Evolutionary conservation across 2,329 filamentous ascomycete species (phyloP).

Genomic region (Paraphoma chrysanthemicola): DNA sequence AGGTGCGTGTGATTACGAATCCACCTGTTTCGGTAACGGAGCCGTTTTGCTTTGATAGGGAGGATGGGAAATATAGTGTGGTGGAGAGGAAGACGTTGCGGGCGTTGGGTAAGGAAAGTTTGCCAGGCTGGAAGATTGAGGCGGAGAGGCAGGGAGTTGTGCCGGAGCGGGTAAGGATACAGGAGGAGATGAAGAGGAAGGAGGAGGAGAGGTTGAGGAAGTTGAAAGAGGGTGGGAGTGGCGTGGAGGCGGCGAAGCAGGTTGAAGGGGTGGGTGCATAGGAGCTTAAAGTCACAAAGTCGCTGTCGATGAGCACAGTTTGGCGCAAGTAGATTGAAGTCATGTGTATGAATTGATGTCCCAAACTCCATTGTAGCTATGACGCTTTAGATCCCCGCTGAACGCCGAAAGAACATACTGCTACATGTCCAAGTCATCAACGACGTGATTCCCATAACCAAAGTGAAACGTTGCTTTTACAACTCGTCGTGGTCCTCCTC

Average conservation of each 20-base stretch:
- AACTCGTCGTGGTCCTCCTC: constrained; percentile 72
- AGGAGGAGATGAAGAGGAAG: constrained; percentile 59
- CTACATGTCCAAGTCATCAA: constrained; percentile 10
- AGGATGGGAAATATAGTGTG: constrained; percentile 59
- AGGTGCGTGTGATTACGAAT: constrained; percentile 62
- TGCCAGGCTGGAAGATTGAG: constrained; percentile 62
- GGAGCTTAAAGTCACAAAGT: background rate
- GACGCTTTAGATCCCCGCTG: constrained; percentile 26
- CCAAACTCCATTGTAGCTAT: constrained; percentile 36
- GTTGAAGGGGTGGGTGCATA: constrained; percentile 14
- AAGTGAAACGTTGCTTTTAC: constrained; percentile 57
- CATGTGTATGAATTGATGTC: background rate
- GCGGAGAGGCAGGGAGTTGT: constrained; percentile 58
- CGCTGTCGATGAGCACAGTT: too few species aligned
- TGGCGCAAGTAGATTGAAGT: background rate
- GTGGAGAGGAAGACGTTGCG: constrained; percentile 64
- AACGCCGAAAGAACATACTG: constrained; percentile 5
- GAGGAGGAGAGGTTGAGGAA: constrained; percentile 56
- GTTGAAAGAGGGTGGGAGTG: constrained; percentile 24
- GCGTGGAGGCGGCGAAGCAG: constrained; percentile 17
- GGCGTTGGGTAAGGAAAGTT: constrained; percentile 55
- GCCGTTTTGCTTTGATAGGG: constrained; percentile 61
- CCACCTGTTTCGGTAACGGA: constrained; percentile 60
- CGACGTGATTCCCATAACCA: constrained; percentile 24
- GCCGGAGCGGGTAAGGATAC: constrained; percentile 56